Percentiles rank a stretch among this genome's conserved stretches.
phyloP scores from a whole-genome alignment of 1,284 basidiomycete species.

The Trametes hirsuta region DNA sequence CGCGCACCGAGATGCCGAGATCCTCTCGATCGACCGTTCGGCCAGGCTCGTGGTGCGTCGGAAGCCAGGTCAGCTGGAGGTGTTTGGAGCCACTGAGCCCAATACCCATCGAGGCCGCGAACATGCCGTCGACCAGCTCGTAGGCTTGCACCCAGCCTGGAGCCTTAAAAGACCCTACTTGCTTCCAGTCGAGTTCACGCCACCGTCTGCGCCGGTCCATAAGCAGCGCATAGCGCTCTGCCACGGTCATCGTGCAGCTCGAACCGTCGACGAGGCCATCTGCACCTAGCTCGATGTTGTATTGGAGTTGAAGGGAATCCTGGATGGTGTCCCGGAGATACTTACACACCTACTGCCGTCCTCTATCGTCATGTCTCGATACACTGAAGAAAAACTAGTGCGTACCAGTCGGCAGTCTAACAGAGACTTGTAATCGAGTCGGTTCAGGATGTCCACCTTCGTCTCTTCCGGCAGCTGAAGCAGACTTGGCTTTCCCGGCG shows the following conservation, averaged over 20 bases:
- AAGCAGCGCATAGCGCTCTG: slow-evolving; percentile 44
- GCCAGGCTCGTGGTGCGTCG: slow-evolving; percentile 31
- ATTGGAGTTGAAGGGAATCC: slow-evolving; percentile 46
- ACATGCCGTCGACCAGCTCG: slow-evolving; percentile 59
- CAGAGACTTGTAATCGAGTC: slow-evolving; percentile 28
- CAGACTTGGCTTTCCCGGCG: background rate
- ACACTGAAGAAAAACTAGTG: background rate
- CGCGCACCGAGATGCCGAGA: slow-evolving; percentile 47
- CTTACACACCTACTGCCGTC: slow-evolving; percentile 44
- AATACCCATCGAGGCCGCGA: slow-evolving; percentile 45
- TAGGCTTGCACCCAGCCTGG: slow-evolving; percentile 53
- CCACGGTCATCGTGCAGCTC: slow-evolving; percentile 29
- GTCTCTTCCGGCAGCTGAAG: slow-evolving; percentile 30
- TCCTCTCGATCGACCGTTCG: slow-evolving; percentile 38
- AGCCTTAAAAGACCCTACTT: slow-evolving; percentile 35
- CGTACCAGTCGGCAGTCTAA: slow-evolving; percentile 29
- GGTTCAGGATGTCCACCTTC: slow-evolving; percentile 29
- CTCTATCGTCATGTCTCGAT: background rate
- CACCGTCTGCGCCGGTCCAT: slow-evolving; percentile 45
- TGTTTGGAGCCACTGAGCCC: slow-evolving; percentile 31
- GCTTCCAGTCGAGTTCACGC: slow-evolving; percentile 43
- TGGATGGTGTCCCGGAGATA: slow-evolving; percentile 39
- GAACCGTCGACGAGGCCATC: slow-evolving; percentile 48
- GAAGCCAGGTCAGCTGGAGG: slow-evolving; percentile 45
- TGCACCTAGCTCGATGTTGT: slow-evolving; percentile 50